Conservation (phyloP, 106 monocot genomes). For the Cymbidium sinense region DNA sequence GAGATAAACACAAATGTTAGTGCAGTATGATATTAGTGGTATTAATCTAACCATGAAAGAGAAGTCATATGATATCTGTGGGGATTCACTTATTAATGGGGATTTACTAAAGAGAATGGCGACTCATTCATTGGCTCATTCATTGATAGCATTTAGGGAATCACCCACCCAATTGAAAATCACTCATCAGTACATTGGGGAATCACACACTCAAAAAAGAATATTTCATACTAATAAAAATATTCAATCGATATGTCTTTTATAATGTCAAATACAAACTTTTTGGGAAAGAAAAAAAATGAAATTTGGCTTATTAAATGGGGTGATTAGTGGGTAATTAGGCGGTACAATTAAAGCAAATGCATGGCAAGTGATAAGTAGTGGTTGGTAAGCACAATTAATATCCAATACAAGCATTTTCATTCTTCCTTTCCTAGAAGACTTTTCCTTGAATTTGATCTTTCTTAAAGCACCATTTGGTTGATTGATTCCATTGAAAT, state of each 20-base stretch:
- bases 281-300: background rate
- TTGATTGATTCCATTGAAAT: background rate
- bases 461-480: background rate
- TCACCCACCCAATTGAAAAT: background rate
- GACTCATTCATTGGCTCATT: background rate
- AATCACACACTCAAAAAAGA: background rate
- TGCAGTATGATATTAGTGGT: background rate
- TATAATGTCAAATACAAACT: background rate
- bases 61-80: background rate
- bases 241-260: background rate
- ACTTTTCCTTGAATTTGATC: background rate
- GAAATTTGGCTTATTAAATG: background rate
- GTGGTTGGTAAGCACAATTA: background rate
- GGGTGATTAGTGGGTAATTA: background rate
- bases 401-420: background rate
- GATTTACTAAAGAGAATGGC: background rate
- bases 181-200: background rate
- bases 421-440: background rate
- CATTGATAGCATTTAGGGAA: background rate
- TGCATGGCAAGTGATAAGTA: background rate
- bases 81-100: too few relatives aligned
- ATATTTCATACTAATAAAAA: background rate
- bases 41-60: background rate
- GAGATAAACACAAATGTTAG: background rate
- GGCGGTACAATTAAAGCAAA: background rate